A percentile compares a stretch with the other conserved stretches of the same genome.
phyloP scores from a whole-genome alignment of 2,329 filamentous ascomycete species.

The Ceratocystis cacaofunesta region DNA sequence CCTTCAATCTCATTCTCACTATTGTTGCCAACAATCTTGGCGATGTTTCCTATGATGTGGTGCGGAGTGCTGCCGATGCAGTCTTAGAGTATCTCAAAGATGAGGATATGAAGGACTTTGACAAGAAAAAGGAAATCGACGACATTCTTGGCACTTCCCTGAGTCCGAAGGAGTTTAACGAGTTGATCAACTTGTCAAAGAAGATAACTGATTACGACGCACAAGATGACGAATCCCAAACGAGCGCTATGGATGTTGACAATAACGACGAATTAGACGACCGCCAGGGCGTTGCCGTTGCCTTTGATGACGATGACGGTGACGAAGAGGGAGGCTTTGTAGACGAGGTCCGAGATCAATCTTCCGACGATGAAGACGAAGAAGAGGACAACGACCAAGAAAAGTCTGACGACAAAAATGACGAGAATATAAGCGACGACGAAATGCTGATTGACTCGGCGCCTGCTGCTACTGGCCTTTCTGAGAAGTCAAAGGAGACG shows the following conservation, averaged over 20 bases:
- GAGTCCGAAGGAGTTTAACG: constrained; percentile 85
- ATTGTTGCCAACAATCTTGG: constrained; percentile 78
- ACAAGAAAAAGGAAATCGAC: constrained; percentile 96
- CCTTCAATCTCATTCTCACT: constrained; percentile 86
- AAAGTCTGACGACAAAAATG: constrained; percentile 33
- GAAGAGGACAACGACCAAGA: constrained; percentile 39
- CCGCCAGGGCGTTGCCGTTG: constrained; percentile 89
- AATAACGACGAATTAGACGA: constrained; percentile 72
- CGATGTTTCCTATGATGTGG: constrained; percentile 82
- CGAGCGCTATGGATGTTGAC: constrained; percentile 29
- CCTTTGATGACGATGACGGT: constrained; percentile 85
- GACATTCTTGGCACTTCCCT: constrained; percentile 76
- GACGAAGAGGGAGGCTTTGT: constrained; percentile 65
- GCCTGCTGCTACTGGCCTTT: constrained; percentile 26
- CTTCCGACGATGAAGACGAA: constrained; percentile 65
- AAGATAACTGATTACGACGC: constrained; percentile 98
- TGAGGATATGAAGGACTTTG: constrained; percentile 87
- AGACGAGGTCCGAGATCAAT: constrained; percentile 77
- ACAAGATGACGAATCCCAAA: constrained; percentile 58
- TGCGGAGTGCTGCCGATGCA: constrained; percentile 85
- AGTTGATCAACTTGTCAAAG: constrained; percentile 88
- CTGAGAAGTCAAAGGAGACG: constrained; percentile 32
- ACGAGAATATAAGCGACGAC: constrained; percentile 38
- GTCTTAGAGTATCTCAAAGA: constrained; percentile 87
- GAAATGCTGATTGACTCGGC: constrained; percentile 73